Base-by-base conservation (phyloP, 257 asterid genomes). In the Gardenia jasminoides region DNA sequence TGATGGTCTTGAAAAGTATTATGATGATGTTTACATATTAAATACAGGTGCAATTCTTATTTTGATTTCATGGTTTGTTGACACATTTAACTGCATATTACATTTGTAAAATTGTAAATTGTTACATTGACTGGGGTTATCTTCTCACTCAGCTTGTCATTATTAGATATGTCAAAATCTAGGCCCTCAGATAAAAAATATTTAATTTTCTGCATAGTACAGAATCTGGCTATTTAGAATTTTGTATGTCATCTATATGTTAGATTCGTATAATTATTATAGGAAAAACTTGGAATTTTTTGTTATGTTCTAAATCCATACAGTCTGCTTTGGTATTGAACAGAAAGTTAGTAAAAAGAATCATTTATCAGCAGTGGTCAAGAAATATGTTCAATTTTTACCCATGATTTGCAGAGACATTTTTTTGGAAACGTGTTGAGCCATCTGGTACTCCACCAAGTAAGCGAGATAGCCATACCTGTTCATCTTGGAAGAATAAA, bases 401-500 rank as follows among this genome's bases (percentile, higher is more conserved):
- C 62, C 71, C 76, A 44, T 81, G 41, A 54, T 19, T 19, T 82
- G 82, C 96, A 92, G 97, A 96, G 86, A 92, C 96, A 48, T 91
- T 86, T 83, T 69, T 84, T 72, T 96, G 99, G 99, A 91, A 88
- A 83, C 88, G 91, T 77, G 94, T 91, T 69, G 87, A 79, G 78
- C 96, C 98, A 67, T 88, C 96, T 10, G 99, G 99, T 80, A 88
- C 94, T 83, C 99, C 99, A 76, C 99, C 99, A 59, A 90, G 92
- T 83, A 96, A 92, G 89, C 91, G 99, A 80, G 96, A 83, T 78
- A 89, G 98, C 70, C 99, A 96, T 84, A 92, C 97, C 22, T 93
- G 98, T 87, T 91, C 98, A 74, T 93, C 98, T 54, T 96, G 96
- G 97, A 91, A 83, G 82, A 91, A 89, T 83, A 96, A 92, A 87